phyloP scores from a whole-genome alignment of 2,329 filamentous ascomycete genomes.

The Neopestalotiopsis rosae region DNA sequence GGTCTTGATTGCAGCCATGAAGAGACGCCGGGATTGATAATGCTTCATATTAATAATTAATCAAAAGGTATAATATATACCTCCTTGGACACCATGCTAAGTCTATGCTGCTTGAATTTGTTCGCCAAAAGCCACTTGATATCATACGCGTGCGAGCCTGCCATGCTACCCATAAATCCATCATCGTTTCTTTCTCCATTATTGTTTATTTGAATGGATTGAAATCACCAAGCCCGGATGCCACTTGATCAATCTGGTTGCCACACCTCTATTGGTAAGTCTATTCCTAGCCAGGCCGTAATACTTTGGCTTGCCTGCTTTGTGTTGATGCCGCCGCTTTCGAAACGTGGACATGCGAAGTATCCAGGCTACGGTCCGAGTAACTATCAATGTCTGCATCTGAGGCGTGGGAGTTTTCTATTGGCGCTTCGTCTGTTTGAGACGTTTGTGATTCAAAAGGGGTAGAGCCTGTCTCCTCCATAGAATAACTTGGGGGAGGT shows the following conservation, averaged over 20 bases:
- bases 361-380: constrained; percentile 24
- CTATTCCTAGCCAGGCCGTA: neutral
- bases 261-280: neutral
- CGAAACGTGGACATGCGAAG: neutral
- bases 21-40: neutral
- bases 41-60: neutral
- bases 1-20: neutral
- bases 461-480: constrained; percentile 15
- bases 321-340: neutral
- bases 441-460: constrained; percentile 24
- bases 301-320: neutral
- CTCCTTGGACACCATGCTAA: neutral
- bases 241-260: neutral
- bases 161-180: neutral
- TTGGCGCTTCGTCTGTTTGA: constrained; percentile 27
- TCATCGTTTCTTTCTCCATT: neutral
- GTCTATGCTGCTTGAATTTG: neutral
- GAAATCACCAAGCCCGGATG: neutral
- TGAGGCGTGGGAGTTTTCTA: constrained; percentile 32
- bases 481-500: neutral
- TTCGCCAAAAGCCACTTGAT: neutral
- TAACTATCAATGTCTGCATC: constrained; percentile 37
- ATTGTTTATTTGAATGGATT: neutral
- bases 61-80: neutral
- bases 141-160: neutral